Conservation (phyloP, 208 protist genomes). For the Naegleria fowleri region DNA sequence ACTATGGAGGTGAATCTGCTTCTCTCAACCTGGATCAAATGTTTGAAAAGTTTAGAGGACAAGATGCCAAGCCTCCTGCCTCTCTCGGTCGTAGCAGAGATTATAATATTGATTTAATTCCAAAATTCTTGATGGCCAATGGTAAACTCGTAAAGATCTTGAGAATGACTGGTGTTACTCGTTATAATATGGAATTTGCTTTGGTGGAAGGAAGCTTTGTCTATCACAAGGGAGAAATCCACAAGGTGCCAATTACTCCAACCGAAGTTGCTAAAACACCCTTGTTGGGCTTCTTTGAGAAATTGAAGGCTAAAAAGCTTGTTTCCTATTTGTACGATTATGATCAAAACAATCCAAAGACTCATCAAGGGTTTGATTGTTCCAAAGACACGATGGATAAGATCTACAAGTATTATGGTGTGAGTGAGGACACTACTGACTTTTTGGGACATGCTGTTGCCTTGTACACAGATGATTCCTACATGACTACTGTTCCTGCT, state of each 20-base stretch:
- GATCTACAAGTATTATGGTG: slow-evolving; percentile 88
- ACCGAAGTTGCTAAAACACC: slow-evolving; percentile 88
- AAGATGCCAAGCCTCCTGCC: slow-evolving; percentile 61
- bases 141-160: slow-evolving; percentile 95
- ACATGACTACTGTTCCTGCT: slow-evolving; percentile 79
- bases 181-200: slow-evolving; percentile 98
- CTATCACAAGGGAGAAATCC: slow-evolving; percentile 72
- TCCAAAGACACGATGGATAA: slow-evolving; percentile 68
- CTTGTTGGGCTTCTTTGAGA: slow-evolving; percentile 97
- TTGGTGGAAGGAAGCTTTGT: slow-evolving; percentile 94
- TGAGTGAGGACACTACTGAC: slow-evolving; percentile 85
- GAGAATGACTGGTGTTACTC: slow-evolving; percentile 89
- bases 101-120: slow-evolving; percentile 98
- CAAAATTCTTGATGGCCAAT: slow-evolving; percentile 98
- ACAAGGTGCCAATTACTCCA: slow-evolving; percentile 93
- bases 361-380: slow-evolving; percentile 64
- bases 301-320: slow-evolving; percentile 84
- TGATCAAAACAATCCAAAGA: slow-evolving; percentile 70
- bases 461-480: slow-evolving; percentile 77
- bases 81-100: slow-evolving; percentile 82
- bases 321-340: slow-evolving; percentile 81
- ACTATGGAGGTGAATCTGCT: slow-evolving; percentile 98
- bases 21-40: slow-evolving; percentile 96
- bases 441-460: slow-evolving; percentile 96
- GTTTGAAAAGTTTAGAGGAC: slow-evolving; percentile 82